A percentile compares a stretch with the other conserved stretches of the same genome.
These are phyloP conservation scores for Aspergillus olivimuriae DNA, from an alignment of 495 filamentous ascomycete genomes.

Conservation along the genomic window DNA sequence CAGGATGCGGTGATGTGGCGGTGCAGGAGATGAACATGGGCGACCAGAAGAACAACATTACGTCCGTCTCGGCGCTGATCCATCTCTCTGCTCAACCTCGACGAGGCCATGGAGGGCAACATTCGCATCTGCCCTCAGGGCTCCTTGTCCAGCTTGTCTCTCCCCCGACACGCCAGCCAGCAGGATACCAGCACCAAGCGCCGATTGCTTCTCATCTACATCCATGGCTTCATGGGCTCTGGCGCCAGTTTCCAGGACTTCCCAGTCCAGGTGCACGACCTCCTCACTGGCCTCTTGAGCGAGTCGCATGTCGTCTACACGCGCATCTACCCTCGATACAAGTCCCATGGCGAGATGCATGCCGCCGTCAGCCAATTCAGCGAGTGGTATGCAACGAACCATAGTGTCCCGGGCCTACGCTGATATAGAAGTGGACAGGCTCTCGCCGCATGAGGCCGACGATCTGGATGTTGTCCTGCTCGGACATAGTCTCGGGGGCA, in stretches of 20 bases:
- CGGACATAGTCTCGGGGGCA: constrained; percentile 87
- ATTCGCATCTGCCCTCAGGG: not conserved
- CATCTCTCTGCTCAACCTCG: not conserved
- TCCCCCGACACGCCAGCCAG: too few relatives aligned
- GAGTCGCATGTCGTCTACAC: constrained; percentile 78
- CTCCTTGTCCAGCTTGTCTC: not conserved
- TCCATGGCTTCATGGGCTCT: constrained; percentile 91
- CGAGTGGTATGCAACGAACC: constrained; percentile 51
- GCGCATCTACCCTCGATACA: constrained; percentile 89
- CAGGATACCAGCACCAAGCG: constrained; percentile 27
- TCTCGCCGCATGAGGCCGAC: constrained; percentile 67
- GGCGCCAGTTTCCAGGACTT: constrained; percentile 84
- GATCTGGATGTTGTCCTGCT: constrained; percentile 76
- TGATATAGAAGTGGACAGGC: constrained; percentile 49
- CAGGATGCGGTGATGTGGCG: too few relatives aligned
- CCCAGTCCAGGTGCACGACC: constrained; percentile 78
- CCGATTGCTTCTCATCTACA: constrained; percentile 71
- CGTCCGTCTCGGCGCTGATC: too few relatives aligned
- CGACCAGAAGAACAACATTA: too few relatives aligned
- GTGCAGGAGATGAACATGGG: too few relatives aligned
- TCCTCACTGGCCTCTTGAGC: constrained; percentile 58
- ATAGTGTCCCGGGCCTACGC: too few relatives aligned
- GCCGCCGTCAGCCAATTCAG: constrained; percentile 77
- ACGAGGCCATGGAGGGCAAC: not conserved
- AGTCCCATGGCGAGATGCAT: constrained; percentile 67